Base-by-base conservation (phyloP, 2,329 filamentous ascomycete species). In the Cordyceps farinosa region DNA sequence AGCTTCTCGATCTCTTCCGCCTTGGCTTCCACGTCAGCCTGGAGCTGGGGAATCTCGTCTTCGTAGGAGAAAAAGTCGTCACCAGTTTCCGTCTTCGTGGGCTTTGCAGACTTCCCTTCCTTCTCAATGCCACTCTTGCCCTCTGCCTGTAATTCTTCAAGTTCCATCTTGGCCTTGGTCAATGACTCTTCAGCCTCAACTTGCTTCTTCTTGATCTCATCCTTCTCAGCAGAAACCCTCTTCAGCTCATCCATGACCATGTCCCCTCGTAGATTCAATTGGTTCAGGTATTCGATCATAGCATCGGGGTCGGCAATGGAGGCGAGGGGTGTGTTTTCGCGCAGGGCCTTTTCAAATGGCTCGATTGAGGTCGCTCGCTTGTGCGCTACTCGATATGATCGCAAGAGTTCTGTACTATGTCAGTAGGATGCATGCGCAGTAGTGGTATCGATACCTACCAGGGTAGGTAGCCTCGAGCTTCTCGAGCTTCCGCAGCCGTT, bases 181-280 rank as follows among this genome's bases (percentile, higher is more conserved):
- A 87, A 78, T 58, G 84, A 84, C 71, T 88, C 85, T 66, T 92
- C 85, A 0, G 84, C 80, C 55, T 88, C 85, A n/a, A 90, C 86
- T 2, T 87, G 78, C 73, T 90, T 92, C 76, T 89, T 90, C 74
- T 92, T 94, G 65, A 90, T 81, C 17, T 87, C 85, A 65, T 97
- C 91, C 64, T 90, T 89, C 72, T 98, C 93, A 3, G 84, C 84
- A 0, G 92, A 90, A 0, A 98, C 87, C 13, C 92, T 84, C 77
- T 96, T 97, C 63, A 97, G 81, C 76, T 99, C 95, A 52, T 96
- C 90, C 85, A 96, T 88, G 3, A 96, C 88, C 90, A 99, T 96
- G 70, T 96, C 91, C 48, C 89, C 88, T 72, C 96, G 94, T 60
- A 93, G 76, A 65, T 88, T 94, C 47, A 96, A 78, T 75, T 97